Evolutionary conservation across 208 protist genomes (phyloP), one percentile per base, ranked within the genome.

Genomic region (Crithidia acanthocephali): DNA sequence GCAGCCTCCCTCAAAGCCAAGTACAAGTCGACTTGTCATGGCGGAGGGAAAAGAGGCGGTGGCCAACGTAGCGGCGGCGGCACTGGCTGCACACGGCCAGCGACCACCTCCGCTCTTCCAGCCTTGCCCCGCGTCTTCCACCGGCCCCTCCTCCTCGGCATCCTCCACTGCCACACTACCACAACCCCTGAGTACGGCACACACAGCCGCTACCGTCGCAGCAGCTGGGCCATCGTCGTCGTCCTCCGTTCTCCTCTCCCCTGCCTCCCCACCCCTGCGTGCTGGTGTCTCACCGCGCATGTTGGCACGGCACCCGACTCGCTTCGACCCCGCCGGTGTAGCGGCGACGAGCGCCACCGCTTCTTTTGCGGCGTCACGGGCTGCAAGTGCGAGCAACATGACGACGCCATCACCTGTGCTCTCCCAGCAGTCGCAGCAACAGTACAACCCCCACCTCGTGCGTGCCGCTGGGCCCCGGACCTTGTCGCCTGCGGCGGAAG

Each of bases 251-350:
- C 45, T 33, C 20, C 50, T 59, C 25, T 44, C 53, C 18, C 61
- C 72, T 27, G 60, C 67, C 7, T 86, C 84, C 2, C 85, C 85
- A 6, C 76, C 81, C 16, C 59, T 91, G 56, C 76, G 82, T 0
- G 83, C 85, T 2, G 85, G 76, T 3, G 85, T 91, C 28, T 88
- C 85, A 16, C 80, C 82, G 6, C 82, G 80, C 40, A 81, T 76
- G 68, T n/a, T 72, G 27, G 57, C 75, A 9, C 76, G 80, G 28
- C 81, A 82, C 56, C 68, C 76, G n/a, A 75, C 76, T 3, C 77
- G 81, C 4, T 68, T 58, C 16, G 62, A 68, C 16, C n/a, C 62
- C 3, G 10, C 47, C 9, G 45, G 45, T 13, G 45, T 5, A 13
- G 53, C 55, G 23, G 45, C 61, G 25, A 23, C 33, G 27, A 35